Conservation (phyloP, 106 monocot genomes). For the Apostasia ramifera region DNA sequence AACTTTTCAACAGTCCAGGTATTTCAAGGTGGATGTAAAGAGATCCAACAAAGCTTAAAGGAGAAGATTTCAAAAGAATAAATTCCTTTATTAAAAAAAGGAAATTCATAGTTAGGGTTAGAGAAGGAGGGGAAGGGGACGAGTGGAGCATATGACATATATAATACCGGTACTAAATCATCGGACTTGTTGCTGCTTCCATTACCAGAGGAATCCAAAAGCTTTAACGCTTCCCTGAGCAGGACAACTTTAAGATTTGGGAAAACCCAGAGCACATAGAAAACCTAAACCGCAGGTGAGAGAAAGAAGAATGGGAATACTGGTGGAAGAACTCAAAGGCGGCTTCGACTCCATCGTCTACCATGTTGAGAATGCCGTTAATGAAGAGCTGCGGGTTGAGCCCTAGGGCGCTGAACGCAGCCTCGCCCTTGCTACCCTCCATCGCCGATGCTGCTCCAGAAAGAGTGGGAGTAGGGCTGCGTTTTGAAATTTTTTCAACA, state of each 20-base stretch:
- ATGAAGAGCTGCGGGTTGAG: constrained; percentile 64
- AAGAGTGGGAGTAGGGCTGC: background rate
- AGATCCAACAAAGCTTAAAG: background rate
- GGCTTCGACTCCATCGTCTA: constrained; percentile 54
- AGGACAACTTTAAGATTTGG: background rate
- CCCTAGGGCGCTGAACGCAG: constrained; percentile 32
- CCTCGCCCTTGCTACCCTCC: constrained; percentile 51
- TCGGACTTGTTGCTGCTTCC: background rate
- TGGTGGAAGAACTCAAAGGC: constrained; percentile 61
- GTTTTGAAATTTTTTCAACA: background rate
- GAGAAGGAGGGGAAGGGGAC: too few species aligned
- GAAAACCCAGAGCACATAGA: background rate
- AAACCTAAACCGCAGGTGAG: background rate
- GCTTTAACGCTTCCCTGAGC: constrained; percentile 13
- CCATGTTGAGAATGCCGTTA: constrained; percentile 64
- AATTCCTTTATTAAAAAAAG: background rate
- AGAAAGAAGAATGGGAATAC: constrained; percentile 16
- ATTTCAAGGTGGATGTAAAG: background rate
- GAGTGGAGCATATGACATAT: background rate
- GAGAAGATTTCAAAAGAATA: background rate
- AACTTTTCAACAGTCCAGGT: background rate
- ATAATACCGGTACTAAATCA: constrained; percentile 3
- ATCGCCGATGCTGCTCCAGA: background rate
- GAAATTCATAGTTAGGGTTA: background rate
- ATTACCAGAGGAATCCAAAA: background rate